Evolutionary conservation across 2,329 filamentous ascomycete species (phyloP), one percentile per base, ranked within the genome.

Genomic region (Metarhizium guizhouense): DNA sequence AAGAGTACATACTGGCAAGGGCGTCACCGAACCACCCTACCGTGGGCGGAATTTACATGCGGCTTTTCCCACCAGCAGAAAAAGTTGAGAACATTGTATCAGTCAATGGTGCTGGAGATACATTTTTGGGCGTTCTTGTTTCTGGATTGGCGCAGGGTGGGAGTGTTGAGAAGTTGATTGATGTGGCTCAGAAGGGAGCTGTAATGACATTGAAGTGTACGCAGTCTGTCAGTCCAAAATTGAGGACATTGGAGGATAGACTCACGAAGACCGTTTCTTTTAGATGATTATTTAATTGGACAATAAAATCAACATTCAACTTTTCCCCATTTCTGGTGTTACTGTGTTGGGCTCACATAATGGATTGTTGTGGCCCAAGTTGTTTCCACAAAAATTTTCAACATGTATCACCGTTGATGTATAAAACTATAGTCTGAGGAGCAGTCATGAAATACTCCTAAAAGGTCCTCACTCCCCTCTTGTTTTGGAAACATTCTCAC

Each of bases 71-170:
- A 0, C 76, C 87, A 0, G 81, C 81, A 1, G 84, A 88, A 66
- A 72, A 75, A 16, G 78, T 96, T 0, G 72, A 80, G 20, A 83
- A 94, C 30, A 78, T 95, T 1, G 84, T 93, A 1, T 96, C 90
- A 50, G 93, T 97, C 10, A 97, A 97, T 68, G 94, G 93, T 0
- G 91, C 90, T 2, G 94, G 94, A 0, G 94, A 99, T 71, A 96
- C 94, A 0, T 92, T 97, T 68, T 76, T 95, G 8, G 94, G 93
- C 0, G 87, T 91, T 14, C 63, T 96, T 55, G 75, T 96, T n/a
- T 87, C 90, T 1, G 90, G 88, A 0, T 68, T 97, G 61, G 84
- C 85, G 0, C 81, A 78, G 63, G 79, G 79, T 0, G 78, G 76
- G 3, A 72, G 72, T 58, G 67, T 81, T 57, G 72, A 84, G 64